phyloP scores from a whole-genome alignment of 2,329 filamentous ascomycete genomes.

The Sphaerulina musiva region DNA sequence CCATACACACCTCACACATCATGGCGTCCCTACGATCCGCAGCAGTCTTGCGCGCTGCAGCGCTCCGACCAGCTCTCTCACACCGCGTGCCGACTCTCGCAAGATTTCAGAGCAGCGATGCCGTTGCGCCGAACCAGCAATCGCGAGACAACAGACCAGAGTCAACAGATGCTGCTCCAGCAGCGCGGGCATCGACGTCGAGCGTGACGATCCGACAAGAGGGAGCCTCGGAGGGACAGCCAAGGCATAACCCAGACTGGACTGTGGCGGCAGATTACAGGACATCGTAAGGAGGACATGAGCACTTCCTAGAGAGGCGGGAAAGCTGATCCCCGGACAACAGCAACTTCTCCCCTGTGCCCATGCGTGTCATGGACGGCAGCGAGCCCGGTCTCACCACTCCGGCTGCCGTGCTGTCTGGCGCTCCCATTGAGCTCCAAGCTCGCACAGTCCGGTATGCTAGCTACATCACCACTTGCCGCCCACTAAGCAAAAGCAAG shows the following conservation, averaged over 20 bases:
- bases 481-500: background rate
- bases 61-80: conserved; percentile 24
- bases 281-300: conserved; percentile 63
- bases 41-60: conserved; percentile 36
- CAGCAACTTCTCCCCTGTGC: conserved; percentile 85
- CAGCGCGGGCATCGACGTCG: conserved; percentile 9
- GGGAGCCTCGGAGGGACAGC: conserved; percentile 44
- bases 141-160: conserved; percentile 12
- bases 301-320: background rate
- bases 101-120: conserved; percentile 17
- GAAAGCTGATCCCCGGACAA: conserved; percentile 24
- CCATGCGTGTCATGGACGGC: conserved; percentile 82
- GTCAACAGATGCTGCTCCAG: conserved; percentile 15
- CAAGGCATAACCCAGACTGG: conserved; percentile 73
- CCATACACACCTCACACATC: conserved; percentile 5
- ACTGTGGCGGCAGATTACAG: conserved; percentile 74
- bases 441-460: conserved; percentile 84
- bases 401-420: conserved; percentile 80
- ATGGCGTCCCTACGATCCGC: conserved; percentile 32
- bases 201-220: conserved; percentile 47
- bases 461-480: background rate
- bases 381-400: conserved; percentile 70
- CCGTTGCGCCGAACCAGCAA: conserved; percentile 13
- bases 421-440: conserved; percentile 88
- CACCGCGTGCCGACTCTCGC: conserved; percentile 21